Base-by-base conservation (phyloP, 1,284 basidiomycete genomes). In the Mycena sp. region DNA sequence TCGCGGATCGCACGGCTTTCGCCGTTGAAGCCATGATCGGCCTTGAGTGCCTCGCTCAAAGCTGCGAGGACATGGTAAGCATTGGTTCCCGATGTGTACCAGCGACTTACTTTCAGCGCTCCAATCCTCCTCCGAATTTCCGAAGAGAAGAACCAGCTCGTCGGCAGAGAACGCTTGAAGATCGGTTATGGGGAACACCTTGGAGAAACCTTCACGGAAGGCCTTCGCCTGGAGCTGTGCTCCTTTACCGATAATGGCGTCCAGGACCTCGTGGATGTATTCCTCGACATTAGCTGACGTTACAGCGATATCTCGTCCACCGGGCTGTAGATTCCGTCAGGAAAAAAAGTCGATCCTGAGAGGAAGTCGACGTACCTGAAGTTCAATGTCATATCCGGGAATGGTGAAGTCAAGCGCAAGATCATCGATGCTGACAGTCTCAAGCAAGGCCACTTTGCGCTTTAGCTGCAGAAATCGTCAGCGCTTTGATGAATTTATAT, bases 1-100 rank as follows among this genome's bases (percentile, higher is more conserved):
- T 96, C 90, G 45, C 90, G 88, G 69, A 99, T 96, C 1, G 95
- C 89, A 29, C 89, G 87, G 74, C 94, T 97, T 75, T 99, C 97
- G 21, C 93, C 89, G 69, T 96, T 96, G 83, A 97, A 99, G 11
- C 98, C 98, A 76, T 99, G 98, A 73, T 99, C 98, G 11, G 98
- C 97, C 78, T 99, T 99, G 78, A 99, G 80, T 6, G 92, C 88
- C 73, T 96, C 94, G 57, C 87, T 88, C 45, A 99, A 83, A n/a
- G 95, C 96, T 93, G n/a, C n/a, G 65, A 23, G 50, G 55, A 58
- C 32, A 64, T 41, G 38, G 38, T 56, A 64, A 70, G 55, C 9
- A 32, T 61, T 32, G 23, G 55, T 19, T 21, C 9, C 16, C 19
- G 44, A 37, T 51, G n/a, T 19, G 25, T 5, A 26, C 25, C 16